A percentile compares a stretch with the other conserved stretches of the same genome.
phyloP scores from a whole-genome alignment of 495 filamentous ascomycete species.

The Penicillium cataractarum region DNA sequence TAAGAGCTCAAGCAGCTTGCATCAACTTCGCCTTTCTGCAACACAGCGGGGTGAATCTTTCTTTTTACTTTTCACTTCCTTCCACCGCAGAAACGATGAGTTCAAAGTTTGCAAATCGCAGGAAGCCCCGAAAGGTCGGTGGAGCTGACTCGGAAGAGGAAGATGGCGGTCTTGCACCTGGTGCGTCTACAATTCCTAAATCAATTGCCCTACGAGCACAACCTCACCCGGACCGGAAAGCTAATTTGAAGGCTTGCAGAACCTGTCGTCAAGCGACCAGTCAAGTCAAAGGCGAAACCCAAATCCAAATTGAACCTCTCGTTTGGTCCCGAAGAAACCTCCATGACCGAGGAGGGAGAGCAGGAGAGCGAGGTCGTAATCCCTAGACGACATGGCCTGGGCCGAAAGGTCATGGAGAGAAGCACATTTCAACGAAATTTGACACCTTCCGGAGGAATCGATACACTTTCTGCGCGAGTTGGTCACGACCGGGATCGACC shows the following conservation, averaged over 20 bases:
- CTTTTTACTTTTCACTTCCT: neutral
- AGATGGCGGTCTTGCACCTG: constrained; percentile 34
- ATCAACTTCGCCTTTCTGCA: constrained; percentile 6
- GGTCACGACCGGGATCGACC: constrained; percentile 70
- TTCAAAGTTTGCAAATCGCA: constrained; percentile 66
- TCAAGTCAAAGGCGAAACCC: constrained; percentile 60
- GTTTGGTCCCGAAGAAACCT: constrained; percentile 68
- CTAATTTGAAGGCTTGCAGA: constrained; percentile 31
- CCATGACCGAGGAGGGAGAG: constrained; percentile 55
- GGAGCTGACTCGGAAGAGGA: constrained; percentile 69
- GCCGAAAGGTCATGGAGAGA: constrained; percentile 70
- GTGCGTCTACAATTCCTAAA: constrained; percentile 15
- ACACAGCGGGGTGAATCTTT: neutral
- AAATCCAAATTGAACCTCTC: constrained; percentile 71
- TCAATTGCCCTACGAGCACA: neutral
- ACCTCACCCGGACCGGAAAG: neutral
- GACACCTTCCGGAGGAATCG: constrained; percentile 43
- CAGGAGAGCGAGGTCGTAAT: constrained; percentile 61
- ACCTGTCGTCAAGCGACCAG: constrained; percentile 47
- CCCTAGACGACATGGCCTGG: constrained; percentile 71
- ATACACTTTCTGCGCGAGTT: constrained; percentile 57
- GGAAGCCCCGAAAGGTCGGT: constrained; percentile 75
- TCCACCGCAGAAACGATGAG: constrained; percentile 51
- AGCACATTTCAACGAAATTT: constrained; percentile 63
- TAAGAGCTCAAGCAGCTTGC: constrained; percentile 30